phyloP scores from a whole-genome alignment of 23 red algal species.

The Cyanidium caldarium region DNA sequence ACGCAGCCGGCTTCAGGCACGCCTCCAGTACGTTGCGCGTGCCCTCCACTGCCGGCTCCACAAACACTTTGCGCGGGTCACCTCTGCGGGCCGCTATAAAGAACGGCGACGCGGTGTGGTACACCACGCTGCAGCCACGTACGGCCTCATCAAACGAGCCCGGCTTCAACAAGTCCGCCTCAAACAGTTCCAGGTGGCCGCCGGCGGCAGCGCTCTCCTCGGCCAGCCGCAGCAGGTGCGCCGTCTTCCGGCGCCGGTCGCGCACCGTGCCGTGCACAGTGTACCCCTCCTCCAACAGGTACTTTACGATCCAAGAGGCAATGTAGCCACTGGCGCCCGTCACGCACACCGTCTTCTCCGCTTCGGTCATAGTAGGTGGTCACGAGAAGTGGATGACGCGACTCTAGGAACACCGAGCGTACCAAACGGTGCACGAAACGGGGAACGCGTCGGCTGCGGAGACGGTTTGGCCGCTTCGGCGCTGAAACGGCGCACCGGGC shows the following conservation, averaged over 20 bases:
- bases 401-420: too few species aligned
- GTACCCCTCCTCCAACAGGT: slow-evolving; percentile 28
- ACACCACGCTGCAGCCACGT: slow-evolving; percentile 17
- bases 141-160: slow-evolving; percentile 40
- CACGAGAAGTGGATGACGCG: not conserved
- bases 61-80: slow-evolving; percentile 19
- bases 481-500: too few species aligned
- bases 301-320: slow-evolving; percentile 20
- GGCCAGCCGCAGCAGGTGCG: slow-evolving; percentile 27
- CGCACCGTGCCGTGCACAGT: slow-evolving; percentile 64
- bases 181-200: slow-evolving; percentile 7
- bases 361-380: not conserved
- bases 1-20: slow-evolving; percentile 9
- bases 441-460: too few species aligned
- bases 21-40: slow-evolving; percentile 23
- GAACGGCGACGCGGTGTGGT: slow-evolving; percentile 53
- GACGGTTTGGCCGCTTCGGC: too few species aligned
- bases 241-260: not conserved
- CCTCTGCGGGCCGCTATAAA: not conserved
- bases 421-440: too few species aligned
- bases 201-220: not conserved
- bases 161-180: slow-evolving; percentile 23
- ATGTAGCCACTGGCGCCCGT: slow-evolving; percentile 42
- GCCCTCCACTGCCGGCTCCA: slow-evolving; percentile 47
- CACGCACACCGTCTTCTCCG: slow-evolving; percentile 24